Evolutionary conservation across 768 basidiomycete genomes (phyloP).

Genomic region (Plicaturopsis crispa): DNA sequence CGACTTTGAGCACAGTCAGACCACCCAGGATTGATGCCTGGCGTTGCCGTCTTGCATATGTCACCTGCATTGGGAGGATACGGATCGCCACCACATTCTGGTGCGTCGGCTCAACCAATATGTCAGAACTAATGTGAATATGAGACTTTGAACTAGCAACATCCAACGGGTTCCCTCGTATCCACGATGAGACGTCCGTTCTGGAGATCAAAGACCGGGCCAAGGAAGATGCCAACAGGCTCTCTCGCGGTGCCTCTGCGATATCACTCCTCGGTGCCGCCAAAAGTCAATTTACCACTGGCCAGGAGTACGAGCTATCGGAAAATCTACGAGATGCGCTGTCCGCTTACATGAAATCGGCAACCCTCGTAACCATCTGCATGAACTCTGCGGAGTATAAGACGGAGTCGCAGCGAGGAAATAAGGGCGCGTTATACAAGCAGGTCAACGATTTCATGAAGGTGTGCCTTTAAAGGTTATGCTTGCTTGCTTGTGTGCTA

Average conservation of each 20-base stretch:
- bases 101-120: too few species aligned
- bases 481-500: conserved; percentile 6
- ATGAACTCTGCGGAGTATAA: conserved; percentile 55
- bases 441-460: conserved; percentile 60
- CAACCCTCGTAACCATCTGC: conserved; percentile 46
- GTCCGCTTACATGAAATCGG: conserved; percentile 53
- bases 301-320: conserved; percentile 41
- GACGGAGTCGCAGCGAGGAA: conserved; percentile 38
- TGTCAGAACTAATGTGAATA: too few species aligned
- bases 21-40: too few species aligned
- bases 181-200: too few species aligned
- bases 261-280: conserved; percentile 57
- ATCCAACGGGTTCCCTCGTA: too few species aligned
- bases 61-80: too few species aligned
- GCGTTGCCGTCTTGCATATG: too few species aligned
- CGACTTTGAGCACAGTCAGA: too few species aligned
- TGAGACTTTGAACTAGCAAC: too few species aligned
- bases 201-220: conserved; percentile 42
- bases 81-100: too few species aligned
- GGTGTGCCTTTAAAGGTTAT: conserved; percentile 26
- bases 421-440: conserved; percentile 48
- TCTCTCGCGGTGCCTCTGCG: conserved; percentile 52
- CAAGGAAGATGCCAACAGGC: conserved; percentile 38
- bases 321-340: conserved; percentile 61
- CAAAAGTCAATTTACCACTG: conserved; percentile 44